Evolutionary conservation across 768 basidiomycete species (phyloP), one percentile per base, ranked within the genome.

Genomic region (Suillus alpinus): DNA sequence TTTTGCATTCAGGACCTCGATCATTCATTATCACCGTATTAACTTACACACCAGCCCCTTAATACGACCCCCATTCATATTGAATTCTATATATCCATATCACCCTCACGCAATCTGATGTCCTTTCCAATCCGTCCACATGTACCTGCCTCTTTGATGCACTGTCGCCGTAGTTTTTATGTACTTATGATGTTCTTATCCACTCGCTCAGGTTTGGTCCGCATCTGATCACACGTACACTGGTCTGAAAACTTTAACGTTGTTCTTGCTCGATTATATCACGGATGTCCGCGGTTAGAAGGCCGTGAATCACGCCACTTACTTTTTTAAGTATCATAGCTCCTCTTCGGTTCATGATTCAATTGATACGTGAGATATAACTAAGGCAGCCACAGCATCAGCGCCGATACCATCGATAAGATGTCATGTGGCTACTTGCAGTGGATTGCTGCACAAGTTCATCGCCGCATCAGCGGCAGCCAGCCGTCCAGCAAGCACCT

Each of bases 1-100:
- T 67, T 68, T 73, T 68, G 65, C 62, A 74, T 73, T 73, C 64
- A 67, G 70, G 74, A 70, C 72, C 69, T 74, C 70, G 67, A 75
- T 73, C 73, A 69, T 71, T 75, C 72, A 74, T 75, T 66, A 72
- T 67, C 65, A 70, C 62, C 46, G 58, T 62, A 73, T 46, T 73
- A 73, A 73, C 66, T 67, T 74, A 74, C 72, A 68, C 69, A 69
- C 68, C 65, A 62, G 64, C 63, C 68, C 71, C 67, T 75, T 75
- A 74, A 75, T 74, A 71, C 66, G n/a, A n/a, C 26, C 3, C 26
- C 57, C 74, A 64, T 72, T 66, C 71, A 73, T 75, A 73, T 72
- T 62, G 70, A 65, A 59, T 53, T 63, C 32, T 57, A 66, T 68
- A 74, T 65, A 73, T 68, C 68, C 64, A 34, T 66, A 55, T 50